Evolutionary conservation across 257 asterid species (phyloP).

Genomic region (Solanum lycopersicoides): DNA sequence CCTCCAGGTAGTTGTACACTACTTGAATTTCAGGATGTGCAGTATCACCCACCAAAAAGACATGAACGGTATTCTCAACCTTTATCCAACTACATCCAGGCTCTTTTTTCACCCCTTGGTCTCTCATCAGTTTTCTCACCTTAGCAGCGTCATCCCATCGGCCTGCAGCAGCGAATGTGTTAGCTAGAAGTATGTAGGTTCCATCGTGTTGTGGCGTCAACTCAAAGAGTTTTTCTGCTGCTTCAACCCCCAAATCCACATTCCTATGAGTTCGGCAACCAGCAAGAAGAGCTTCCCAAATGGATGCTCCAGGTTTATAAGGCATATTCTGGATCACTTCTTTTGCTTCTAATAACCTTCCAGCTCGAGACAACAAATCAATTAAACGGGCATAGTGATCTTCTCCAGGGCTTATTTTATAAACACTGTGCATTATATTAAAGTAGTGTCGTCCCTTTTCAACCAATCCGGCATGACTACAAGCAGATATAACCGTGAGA

Average conservation of each 20-base stretch:
- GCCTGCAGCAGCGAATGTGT: conserved; percentile 48
- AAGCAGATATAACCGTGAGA: conserved; percentile 60
- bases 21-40: conserved; percentile 54
- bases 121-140: conserved; percentile 60
- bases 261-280: conserved; percentile 58
- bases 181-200: conserved; percentile 58
- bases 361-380: conserved; percentile 55
- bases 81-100: conserved; percentile 78
- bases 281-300: conserved; percentile 67
- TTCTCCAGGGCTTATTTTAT: conserved; percentile 50
- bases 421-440: conserved; percentile 26
- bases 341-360: conserved; percentile 45
- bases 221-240: conserved; percentile 51
- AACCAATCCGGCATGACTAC: conserved; percentile 64
- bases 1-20: conserved; percentile 40
- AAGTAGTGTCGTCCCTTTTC: conserved; percentile 45
- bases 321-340: conserved; percentile 43
- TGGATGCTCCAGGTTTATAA: conserved; percentile 46
- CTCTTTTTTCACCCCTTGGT: conserved; percentile 68
- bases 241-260: conserved; percentile 51
- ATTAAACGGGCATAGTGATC: conserved; percentile 64
- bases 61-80: conserved; percentile 54
- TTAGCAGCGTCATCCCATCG: conserved; percentile 43
- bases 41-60: conserved; percentile 56
- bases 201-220: conserved; percentile 63